Percentiles rank a stretch among this genome's conserved stretches.
Conservation (phyloP, 2,329 filamentous ascomycete genomes). For the Cytospora piceicola region DNA sequence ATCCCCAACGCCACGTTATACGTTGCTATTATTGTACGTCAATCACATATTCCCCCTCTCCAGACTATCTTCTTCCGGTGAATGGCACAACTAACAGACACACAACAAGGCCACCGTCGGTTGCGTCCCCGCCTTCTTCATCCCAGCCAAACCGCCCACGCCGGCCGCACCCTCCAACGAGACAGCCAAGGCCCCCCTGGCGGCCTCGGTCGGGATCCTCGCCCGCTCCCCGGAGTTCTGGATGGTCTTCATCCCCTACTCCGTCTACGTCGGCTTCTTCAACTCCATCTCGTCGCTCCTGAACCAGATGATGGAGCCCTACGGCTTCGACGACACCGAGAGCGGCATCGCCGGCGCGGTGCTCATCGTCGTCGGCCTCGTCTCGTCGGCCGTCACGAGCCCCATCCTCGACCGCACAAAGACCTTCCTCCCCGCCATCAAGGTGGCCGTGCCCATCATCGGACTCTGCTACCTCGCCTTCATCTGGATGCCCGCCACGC, state of each 20-base stretch:
- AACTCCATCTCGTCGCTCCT: slow-evolving; percentile 87
- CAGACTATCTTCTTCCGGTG: background rate
- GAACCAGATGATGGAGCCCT: slow-evolving; percentile 87
- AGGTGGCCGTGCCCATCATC: slow-evolving; percentile 74
- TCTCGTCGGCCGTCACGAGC: slow-evolving; percentile 73
- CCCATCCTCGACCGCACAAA: slow-evolving; percentile 88
- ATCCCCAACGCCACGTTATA: slow-evolving; percentile 85
- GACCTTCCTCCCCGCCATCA: slow-evolving; percentile 73
- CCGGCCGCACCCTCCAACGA: slow-evolving; percentile 72
- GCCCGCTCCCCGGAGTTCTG: slow-evolving; percentile 71
- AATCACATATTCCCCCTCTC: background rate
- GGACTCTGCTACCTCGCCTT: slow-evolving; percentile 75
- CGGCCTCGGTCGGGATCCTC: slow-evolving; percentile 58
- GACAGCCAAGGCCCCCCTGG: slow-evolving; percentile 58
- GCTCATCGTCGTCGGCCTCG: slow-evolving; percentile 85
- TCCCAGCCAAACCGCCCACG: slow-evolving; percentile 76
- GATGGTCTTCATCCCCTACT: slow-evolving; percentile 80
- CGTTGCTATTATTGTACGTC: slow-evolving; percentile 76
- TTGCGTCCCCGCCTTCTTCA: slow-evolving; percentile 77
- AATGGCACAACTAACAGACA: slow-evolving; percentile 24
- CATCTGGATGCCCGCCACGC: slow-evolving; percentile 75
- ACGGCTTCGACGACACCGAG: slow-evolving; percentile 80
- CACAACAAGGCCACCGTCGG: slow-evolving; percentile 60
- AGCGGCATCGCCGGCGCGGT: slow-evolving; percentile 89
- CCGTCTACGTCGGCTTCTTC: slow-evolving; percentile 88